Conservation (phyloP, 257 asterid species). For the Agastache rugosa region DNA sequence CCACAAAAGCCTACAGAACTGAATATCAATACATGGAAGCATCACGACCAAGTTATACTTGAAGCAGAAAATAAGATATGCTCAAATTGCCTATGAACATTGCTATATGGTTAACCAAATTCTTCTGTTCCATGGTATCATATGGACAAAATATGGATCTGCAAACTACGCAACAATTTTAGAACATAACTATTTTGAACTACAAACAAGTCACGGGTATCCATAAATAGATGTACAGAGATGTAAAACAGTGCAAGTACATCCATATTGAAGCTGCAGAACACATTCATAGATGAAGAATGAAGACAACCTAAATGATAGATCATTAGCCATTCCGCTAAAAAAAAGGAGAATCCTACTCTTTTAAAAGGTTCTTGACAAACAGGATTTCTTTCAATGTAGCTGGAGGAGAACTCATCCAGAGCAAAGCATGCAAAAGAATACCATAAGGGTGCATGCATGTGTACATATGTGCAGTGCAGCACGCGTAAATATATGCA, state of each 20-base stretch:
- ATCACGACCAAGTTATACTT: slow-evolving; percentile 5
- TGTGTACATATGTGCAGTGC: background rate
- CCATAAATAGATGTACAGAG: background rate
- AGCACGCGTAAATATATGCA: background rate
- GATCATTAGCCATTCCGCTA: background rate
- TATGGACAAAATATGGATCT: background rate
- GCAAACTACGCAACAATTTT: background rate
- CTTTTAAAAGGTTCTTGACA: slow-evolving; percentile 1
- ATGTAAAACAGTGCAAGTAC: background rate
- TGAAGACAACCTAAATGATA: background rate
- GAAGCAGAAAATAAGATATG: slow-evolving; percentile 5
- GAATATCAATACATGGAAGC: background rate
- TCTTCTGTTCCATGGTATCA: background rate
- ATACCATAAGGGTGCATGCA: background rate
- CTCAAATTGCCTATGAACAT: slow-evolving; percentile 6
- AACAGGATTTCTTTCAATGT: background rate
- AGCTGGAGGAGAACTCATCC: background rate
- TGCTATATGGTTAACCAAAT: background rate
- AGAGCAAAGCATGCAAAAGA: background rate
- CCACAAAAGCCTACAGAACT: background rate
- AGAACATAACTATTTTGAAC: background rate
- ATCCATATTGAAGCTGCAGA: background rate
- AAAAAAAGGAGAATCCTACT: background rate
- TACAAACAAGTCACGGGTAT: background rate
- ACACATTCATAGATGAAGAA: slow-evolving; percentile 20